Evolutionary conservation across 345 rosid species (phyloP), one percentile per base, ranked within the genome.

Genomic region (Tarenaya hassleriana): DNA sequence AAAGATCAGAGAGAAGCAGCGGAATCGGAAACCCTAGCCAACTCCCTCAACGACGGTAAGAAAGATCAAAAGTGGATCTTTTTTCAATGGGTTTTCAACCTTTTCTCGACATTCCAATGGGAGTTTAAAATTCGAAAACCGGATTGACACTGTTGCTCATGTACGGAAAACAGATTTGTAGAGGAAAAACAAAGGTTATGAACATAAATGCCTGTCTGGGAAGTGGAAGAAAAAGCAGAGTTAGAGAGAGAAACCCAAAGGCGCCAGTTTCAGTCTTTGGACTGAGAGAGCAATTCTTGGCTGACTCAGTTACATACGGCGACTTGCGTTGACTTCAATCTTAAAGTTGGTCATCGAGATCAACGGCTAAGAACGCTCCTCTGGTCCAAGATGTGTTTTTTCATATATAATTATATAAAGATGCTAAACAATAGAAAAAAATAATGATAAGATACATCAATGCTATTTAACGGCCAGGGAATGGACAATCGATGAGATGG

Each of bases 201-300:
- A 56, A 52, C 42, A 56, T 56, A 50, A 56, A 49, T 16, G 33
- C 38, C 12, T 11, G 16, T 9, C 46, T 20, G 53, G 58, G 20
- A 50, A 50, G 29, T 50, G 14, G 58, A 41, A 50, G 53, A 52
- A 15, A 47, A 44, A 58, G 54, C 51, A 42, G 47, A 17, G 46
- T 35, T 39, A 16, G 37, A 48, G 47, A 45, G 52, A 57, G 38
- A 62, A 44, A 50, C 34, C n/a, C 54, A 58, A 63, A 66, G 66
- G 64, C 73, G 68, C 68, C 68, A 62, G 42, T 68, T 61, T 46
- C 16, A 48, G 62, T 33, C 41, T 48, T 56, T 41, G 55, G 64
- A 66, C 50, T 3, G 37, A n/a, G 8, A 43, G 3, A 15, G 57
- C 0, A 37, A 14, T 55, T 50, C 35, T 63, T 20, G 8, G 3